Conservation (phyloP, 768 basidiomycete species). For the Trametes cubensis region DNA sequence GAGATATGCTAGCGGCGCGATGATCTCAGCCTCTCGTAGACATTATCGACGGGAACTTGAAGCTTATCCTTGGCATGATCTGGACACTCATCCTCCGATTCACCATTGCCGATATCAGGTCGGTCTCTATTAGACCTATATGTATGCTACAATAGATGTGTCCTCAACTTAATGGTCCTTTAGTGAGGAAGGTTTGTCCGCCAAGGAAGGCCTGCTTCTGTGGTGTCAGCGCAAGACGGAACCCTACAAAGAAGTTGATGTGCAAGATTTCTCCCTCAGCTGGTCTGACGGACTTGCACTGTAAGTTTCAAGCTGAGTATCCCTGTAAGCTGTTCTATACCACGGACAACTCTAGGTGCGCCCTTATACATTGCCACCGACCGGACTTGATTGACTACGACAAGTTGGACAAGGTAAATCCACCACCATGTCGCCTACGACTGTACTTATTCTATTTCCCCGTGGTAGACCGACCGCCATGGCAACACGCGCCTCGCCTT, state of each 20-base stretch:
- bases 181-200: conserved; percentile 97
- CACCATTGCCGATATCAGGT: conserved; percentile 98
- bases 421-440: background rate
- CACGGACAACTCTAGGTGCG: conserved; percentile 65
- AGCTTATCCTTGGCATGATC: conserved; percentile 98
- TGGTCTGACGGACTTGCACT: conserved; percentile 96
- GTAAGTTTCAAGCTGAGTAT: conserved; percentile 39
- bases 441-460: background rate
- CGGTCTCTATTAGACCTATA: conserved; percentile 31
- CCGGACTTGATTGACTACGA: conserved; percentile 94
- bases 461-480: conserved; percentile 70
- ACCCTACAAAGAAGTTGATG: conserved; percentile 87
- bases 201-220: conserved; percentile 93
- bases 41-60: conserved; percentile 98
- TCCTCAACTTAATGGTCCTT: conserved; percentile 1
- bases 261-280: conserved; percentile 90
- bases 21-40: conserved; percentile 52
- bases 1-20: background rate
- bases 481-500: conserved; percentile 89
- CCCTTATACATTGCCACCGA: conserved; percentile 95
- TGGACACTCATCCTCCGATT: conserved; percentile 98
- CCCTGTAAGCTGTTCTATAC: background rate
- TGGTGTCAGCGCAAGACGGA: conserved; percentile 99
- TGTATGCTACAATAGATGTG: background rate
- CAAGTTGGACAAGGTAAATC: conserved; percentile 74